Conservation (phyloP, 2,329 filamentous ascomycete species). For the Scedosporium minutisporum region DNA sequence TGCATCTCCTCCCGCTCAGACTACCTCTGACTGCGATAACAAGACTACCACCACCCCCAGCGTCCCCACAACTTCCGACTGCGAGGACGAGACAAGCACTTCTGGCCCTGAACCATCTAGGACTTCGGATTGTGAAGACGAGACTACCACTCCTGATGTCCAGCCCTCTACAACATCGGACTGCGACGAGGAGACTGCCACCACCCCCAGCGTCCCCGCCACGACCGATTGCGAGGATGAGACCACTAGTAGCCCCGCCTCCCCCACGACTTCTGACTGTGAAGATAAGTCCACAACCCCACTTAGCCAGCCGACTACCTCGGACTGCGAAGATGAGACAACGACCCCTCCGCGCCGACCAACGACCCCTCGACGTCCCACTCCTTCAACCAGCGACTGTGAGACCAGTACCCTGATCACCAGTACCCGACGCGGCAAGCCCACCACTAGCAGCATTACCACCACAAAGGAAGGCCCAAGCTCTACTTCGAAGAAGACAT, state of each 20-base stretch:
- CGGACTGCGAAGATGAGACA: background rate
- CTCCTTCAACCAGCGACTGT: background rate
- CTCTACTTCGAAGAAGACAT: background rate
- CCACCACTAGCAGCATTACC: background rate
- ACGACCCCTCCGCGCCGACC: conserved; percentile 55
- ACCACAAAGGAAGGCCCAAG: background rate
- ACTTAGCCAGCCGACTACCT: background rate
- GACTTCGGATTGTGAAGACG: background rate
- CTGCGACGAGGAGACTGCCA: background rate
- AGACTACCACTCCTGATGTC: background rate
- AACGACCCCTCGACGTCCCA: background rate
- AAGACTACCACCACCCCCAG: background rate
- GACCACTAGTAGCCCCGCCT: background rate
- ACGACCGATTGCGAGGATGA: conserved; percentile 1
- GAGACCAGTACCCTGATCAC: background rate
- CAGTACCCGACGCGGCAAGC: background rate
- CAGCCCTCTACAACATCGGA: too few species aligned
- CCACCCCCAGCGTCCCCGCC: background rate
- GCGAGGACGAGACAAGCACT: background rate
- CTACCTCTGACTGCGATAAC: background rate
- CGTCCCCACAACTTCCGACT: background rate
- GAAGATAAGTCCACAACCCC: background rate
- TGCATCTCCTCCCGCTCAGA: too few species aligned
- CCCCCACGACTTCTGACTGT: background rate
- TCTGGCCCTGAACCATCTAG: background rate